These are phyloP conservation scores for Austroboletus eburneus DNA, from an alignment of 768 basidiomycete genomes.

Conservation along the genomic window DNA sequence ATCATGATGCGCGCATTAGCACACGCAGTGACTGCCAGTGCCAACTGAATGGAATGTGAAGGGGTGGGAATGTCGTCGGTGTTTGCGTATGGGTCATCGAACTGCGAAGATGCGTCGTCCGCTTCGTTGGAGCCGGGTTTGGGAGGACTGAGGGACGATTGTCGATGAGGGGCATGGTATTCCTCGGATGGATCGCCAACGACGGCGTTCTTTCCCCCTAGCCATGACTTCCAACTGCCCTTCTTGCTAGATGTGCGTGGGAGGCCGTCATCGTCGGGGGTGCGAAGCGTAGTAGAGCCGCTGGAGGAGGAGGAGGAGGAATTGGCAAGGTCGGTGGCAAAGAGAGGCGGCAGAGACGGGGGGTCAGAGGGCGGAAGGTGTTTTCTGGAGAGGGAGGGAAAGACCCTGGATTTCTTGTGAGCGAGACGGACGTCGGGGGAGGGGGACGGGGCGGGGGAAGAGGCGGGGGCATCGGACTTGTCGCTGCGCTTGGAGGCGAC, in stretches of 20 bases:
- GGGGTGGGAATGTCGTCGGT: constrained; percentile 14
- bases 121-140: constrained; percentile 21
- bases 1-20: constrained; percentile 42
- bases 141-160: constrained; percentile 24
- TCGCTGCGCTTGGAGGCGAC: constrained; percentile 36
- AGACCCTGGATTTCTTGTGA: constrained; percentile 22
- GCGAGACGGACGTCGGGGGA: constrained; percentile 18
- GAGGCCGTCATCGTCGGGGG: constrained; percentile 54
- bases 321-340: constrained; percentile 34
- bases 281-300: constrained; percentile 48
- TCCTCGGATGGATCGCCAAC: constrained; percentile 27
- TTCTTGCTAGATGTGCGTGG: constrained; percentile 35
- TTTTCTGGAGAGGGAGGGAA: constrained; percentile 30
- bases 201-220: constrained; percentile 36
- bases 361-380: constrained; percentile 12
- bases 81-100: constrained; percentile 32
- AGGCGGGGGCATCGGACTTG: constrained; percentile 20
- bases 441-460: constrained; percentile 10
- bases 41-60: constrained; percentile 22
- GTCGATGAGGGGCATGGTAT: constrained; percentile 29
- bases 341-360: constrained; percentile 18
- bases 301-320: constrained; percentile 64
- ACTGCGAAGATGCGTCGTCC: constrained; percentile 37
- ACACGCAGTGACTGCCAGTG: constrained; percentile 30
- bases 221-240: constrained; percentile 56